Base-by-base conservation (phyloP, 2,329 filamentous ascomycete species). In the Colletotrichum somersetense region DNA sequence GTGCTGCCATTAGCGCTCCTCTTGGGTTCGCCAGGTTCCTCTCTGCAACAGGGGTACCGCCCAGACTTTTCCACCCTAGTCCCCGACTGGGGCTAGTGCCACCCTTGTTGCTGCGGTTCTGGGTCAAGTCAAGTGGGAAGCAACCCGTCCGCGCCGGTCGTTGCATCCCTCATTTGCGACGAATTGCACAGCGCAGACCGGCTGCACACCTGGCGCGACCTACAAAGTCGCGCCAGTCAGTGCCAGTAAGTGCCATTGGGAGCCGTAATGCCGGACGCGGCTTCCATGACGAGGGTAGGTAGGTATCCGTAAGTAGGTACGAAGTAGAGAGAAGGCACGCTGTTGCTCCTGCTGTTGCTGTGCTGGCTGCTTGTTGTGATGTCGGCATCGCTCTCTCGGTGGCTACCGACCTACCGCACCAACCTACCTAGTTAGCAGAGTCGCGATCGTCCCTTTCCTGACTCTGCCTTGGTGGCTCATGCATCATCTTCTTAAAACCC, bases 51-150 rank as follows among this genome's bases (percentile, higher is more conserved):
- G 70, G 70, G 70, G 40, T 57, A 6, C 14, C 55, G 42, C 59
- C 38, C n/a, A 65, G 33, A 63, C 14, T 65, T 61, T 61, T 50
- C 5, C 38, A n/a, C 23, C 3, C 61, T 68, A 72, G 59, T 56
- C 66, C 16, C 23, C 7, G 58, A 44, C 11, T 6, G 42, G 66
- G 2, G 10, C 14, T 61, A 62, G 66, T 42, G 53, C 16, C 26
- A 30, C 61, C 59, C 70, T 48, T 72, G 70, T 65, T 65, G 66
- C 70, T 48, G 30, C 59, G 70, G 66, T 64, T 55, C 66, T 70
- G 33, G 66, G 52, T 44, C 11, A 23, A 50, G 57, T 68, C 11
- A 23, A 50, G 57, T 68, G 38, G 58, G 64, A 52, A 53, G 42
- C 44, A 52, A 61, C 26, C 64, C 48, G 57, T 30, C 35, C 23